Conservation (phyloP, 495 filamentous ascomycete genomes). For the Penicillium egyptiacum region DNA sequence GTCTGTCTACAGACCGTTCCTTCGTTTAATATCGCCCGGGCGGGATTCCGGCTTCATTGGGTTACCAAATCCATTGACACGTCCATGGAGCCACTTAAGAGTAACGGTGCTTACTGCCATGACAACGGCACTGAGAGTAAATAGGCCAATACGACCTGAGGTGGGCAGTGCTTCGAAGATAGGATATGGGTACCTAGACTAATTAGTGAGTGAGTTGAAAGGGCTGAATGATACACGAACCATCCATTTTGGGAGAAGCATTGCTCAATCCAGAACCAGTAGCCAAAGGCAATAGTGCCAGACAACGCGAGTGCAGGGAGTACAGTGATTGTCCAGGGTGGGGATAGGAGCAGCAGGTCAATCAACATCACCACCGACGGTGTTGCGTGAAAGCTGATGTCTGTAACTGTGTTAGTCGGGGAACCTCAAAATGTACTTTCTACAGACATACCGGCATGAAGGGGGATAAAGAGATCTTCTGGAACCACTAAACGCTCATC, state of each 20-base stretch:
- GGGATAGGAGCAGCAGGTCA: constrained; percentile 74
- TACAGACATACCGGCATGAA: constrained; percentile 41
- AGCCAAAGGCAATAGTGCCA: constrained; percentile 63
- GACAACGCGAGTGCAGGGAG: constrained; percentile 63
- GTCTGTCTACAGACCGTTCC: constrained; percentile 22
- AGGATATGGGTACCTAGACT: constrained; percentile 78
- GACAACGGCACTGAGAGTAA: constrained; percentile 63
- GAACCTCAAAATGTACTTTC: background rate
- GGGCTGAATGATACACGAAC: constrained; percentile 37
- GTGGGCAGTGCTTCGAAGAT: constrained; percentile 66
- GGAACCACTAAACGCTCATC: constrained; percentile 63
- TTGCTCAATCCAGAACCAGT: constrained; percentile 87
- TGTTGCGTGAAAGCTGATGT: constrained; percentile 77
- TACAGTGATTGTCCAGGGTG: constrained; percentile 72
- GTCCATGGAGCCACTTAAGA: constrained; percentile 66
- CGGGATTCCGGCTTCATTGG: constrained; percentile 24
- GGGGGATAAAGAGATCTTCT: constrained; percentile 44
- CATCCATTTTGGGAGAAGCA: constrained; percentile 76
- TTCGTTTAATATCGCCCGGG: constrained; percentile 35
- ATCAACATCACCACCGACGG: constrained; percentile 69
- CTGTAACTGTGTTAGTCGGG: constrained; percentile 36
- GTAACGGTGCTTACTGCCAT: constrained; percentile 69
- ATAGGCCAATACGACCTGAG: constrained; percentile 63
- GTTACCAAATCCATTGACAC: constrained; percentile 62
- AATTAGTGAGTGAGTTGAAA: constrained; percentile 26